Evolutionary conservation across 2,329 filamentous ascomycete genomes (phyloP), one percentile per base, ranked within the genome.

Genomic region (Clarireedia hainanense): DNA sequence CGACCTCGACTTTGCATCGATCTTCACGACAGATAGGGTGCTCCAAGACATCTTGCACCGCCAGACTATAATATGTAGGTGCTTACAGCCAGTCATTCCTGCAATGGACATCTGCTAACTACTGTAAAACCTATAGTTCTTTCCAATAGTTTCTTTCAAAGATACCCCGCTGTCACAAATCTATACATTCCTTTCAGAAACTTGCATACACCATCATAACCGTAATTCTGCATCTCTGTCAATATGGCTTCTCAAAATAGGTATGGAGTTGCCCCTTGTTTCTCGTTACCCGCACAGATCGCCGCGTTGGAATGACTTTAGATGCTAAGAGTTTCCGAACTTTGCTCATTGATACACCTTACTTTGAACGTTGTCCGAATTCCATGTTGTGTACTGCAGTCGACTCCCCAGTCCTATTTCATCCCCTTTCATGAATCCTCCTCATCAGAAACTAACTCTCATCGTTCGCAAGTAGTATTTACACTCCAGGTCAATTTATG

Each of bases 401-500:
- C 39, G 15, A 52, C 52, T 52, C 48, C 47, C 40, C 46, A 24
- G 46, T 52, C 24, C 52, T 34, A 49, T 20, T 54, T 56, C n/a
- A 45, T 26, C 50, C 17, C 24, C 42, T 50, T 17, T 45, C 51
- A 47, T 53, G 30, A 34, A 34, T 34, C 30, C 54, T 23, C 24
- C 30, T 26, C 23, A 43, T 52, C 27, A 34, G 40, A 43, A 45
- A n/a, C 45, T 49, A 36, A 46, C 17, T 27, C 39, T 61, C 47
- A 20, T 56, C 37, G 30, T 50, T 50, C 37, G 56, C 36, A 15
- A 24, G 58, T 57, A 84, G 80, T 68, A 72, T 79, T 65, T 85
- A 84, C 68, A 74, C 79, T 43, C 75, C 76, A 62, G 80, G 78
- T 66, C 81, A 84, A 72, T 97, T 97, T 76, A 95, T 97, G 88